Base-by-base conservation (phyloP, 805 yeast species). In the Pichia ethanolica region DNA sequence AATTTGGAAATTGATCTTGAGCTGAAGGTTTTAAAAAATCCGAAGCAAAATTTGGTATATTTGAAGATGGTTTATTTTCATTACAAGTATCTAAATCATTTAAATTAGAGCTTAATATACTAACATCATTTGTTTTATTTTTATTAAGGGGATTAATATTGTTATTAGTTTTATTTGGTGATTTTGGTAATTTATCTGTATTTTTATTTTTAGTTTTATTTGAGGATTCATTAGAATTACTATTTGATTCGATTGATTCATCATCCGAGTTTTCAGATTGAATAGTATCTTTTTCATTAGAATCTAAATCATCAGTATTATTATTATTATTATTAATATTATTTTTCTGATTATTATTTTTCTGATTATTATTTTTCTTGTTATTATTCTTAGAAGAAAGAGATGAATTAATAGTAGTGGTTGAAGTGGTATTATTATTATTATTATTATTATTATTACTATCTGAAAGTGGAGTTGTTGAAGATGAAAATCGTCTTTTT, bases 1-100 rank as follows among this genome's bases (percentile, higher is more conserved):
- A 43, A 41, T 58, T 53, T 8, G 64, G 64, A 30, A 52, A 58
- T 30, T 54, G 52, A 5, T 14, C 30, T 14, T 54, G 62, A 32
- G 54, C 56, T 56, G 67, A 65, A 4, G 61, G 53, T 38, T 45
- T 46, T 11, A 61, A 57, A 36, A 47, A 39, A 30, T 45, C 5
- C 14, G 46, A 25, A 30, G 43, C 3, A 40, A 47, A 40, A 26
- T n/a, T 30, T 32, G 52, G 49, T 13, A 46, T 47, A 20, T 49
- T 46, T 7, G 46, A 13, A 25, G 35, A 30, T 5, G 39, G 34
- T 33, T 41, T 45, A 20, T 40, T 26, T 27, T 38, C 52, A 6
- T 44, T n/a, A 33, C 25, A 33, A 11, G 36, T 14, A n/a, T 46
- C 39, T 10, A 46, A 27, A 14, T 46, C 38, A 43, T 43, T 49